Percentiles rank a stretch among this genome's conserved stretches.
phyloP scores from a whole-genome alignment of 306 rosid species.

The Senna tora region DNA sequence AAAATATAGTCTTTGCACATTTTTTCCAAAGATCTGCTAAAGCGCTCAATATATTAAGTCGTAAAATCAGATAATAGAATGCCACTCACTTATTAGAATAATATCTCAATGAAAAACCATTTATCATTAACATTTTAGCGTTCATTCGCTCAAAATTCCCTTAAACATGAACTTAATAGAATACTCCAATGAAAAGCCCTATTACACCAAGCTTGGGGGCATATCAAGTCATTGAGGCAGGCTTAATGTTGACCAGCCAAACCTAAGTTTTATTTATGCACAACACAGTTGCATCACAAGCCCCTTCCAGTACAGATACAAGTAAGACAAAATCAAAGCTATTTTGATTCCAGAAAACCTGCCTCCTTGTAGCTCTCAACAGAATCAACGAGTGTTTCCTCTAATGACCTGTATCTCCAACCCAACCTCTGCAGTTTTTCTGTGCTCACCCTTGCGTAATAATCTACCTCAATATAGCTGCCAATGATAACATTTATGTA shows the following conservation, averaged over 20 bases:
- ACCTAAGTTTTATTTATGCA: not conserved
- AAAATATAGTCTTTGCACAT: too few relatives aligned
- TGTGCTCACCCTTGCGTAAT: conserved; percentile 34
- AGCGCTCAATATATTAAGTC: not conserved
- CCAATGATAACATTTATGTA: conserved; percentile 7
- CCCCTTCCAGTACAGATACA: conserved; percentile 10
- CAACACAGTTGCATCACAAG: not conserved
- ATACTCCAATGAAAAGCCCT: too few relatives aligned
- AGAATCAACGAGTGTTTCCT: conserved; percentile 64
- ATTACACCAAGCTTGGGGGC: too few relatives aligned
- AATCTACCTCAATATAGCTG: conserved; percentile 52
- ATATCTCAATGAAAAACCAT: not conserved
- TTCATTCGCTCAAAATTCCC: not conserved
- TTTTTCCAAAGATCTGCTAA: not conserved
- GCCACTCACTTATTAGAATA: not conserved
- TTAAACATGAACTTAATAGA: too few relatives aligned
- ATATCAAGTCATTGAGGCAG: not conserved
- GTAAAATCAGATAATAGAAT: not conserved
- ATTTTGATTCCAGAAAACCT: conserved; percentile 41
- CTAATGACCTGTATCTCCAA: conserved; percentile 60
- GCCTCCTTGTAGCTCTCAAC: conserved; percentile 50
- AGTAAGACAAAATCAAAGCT: not conserved
- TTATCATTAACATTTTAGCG: not conserved
- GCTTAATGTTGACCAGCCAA: not conserved
- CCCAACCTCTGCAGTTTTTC: conserved; percentile 64